These are phyloP conservation scores for Trichoderma afroharzianum DNA, from an alignment of 2,329 filamentous ascomycete species.

Conservation along the genomic window DNA sequence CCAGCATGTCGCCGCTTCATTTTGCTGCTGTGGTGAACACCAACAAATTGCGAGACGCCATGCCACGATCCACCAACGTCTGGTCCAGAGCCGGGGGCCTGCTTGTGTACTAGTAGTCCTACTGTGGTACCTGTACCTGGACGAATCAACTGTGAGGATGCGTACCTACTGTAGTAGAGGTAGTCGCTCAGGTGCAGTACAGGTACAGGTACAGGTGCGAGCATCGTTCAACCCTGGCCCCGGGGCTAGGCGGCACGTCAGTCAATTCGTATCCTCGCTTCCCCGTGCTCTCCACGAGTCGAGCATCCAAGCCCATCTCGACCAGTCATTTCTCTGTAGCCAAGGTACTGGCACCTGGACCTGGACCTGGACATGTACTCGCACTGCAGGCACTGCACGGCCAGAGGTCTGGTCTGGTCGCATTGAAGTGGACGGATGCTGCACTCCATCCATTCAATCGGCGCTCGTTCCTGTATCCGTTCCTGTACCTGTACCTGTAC, in stretches of 20 bases:
- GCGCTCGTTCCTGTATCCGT: neutral
- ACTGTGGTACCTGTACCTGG: no score
- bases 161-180: no score
- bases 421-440: neutral
- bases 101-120: no score
- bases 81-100: neutral
- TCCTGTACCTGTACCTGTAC: neutral
- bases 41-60: conserved; percentile 18
- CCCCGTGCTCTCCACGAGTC: conserved; percentile 3
- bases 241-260: neutral
- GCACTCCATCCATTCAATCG: neutral
- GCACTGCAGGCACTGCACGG: neutral
- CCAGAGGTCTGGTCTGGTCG: neutral
- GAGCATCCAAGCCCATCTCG: neutral
- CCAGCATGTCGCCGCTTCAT: neutral
- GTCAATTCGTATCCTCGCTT: conserved; percentile 13
- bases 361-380: neutral
- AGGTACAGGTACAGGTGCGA: neutral
- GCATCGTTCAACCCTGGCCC: neutral
- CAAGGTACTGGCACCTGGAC: neutral
- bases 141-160: neutral
- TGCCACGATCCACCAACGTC: conserved; percentile 15
- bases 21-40: neutral
- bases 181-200: neutral
- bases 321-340: neutral